Evolutionary conservation across 257 asterid genomes (phyloP), one percentile per base, ranked within the genome.

Genomic region (Marsdenia floribunda): DNA sequence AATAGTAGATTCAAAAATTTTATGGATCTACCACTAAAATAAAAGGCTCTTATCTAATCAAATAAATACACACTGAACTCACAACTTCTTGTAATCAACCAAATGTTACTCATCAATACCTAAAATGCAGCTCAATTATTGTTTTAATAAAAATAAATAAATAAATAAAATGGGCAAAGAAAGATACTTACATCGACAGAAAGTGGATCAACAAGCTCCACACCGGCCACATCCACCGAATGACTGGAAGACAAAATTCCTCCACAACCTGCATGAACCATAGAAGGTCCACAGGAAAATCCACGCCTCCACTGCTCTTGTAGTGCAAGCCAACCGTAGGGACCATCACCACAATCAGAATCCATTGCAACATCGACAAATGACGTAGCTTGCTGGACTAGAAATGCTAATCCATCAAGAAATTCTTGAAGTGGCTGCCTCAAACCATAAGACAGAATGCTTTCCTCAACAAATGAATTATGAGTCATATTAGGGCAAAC

Each of bases 201-300:
- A 79, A 92, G 97, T 49, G 98, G 99, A 84, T 95, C 99, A 76
- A 90, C 96, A 79, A 95, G 96, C 85, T 95, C 99, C 79, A 87
- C 79, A 70, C 99, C 99, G 81, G 99, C 92, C 82, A 95, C 86
- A 84, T 95, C 99, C 82, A 95, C 85, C 24, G 98, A 89, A 87
- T 95, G 99, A 72, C 93, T 83, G 73, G 97, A 90, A 80, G 99
- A 91, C 88, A 95, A 82, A 80, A 90, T 86, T 72, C 99, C 99
- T 74, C 99, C 99, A 84, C 99, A 95, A 76, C 98, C 99, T 81
- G 98, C 99, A 88, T 95, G 99, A 54, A 88, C 96, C 97, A 89
- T 95, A 75, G 96, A 88, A 72, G 99, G 99, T 71, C 99, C 94
- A 85, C 99, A 95, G 65, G 97, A 91, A 87, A 95, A 89, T 53